Conservation (phyloP, 1,284 basidiomycete genomes). For the Cryptococcus floricola region DNA sequence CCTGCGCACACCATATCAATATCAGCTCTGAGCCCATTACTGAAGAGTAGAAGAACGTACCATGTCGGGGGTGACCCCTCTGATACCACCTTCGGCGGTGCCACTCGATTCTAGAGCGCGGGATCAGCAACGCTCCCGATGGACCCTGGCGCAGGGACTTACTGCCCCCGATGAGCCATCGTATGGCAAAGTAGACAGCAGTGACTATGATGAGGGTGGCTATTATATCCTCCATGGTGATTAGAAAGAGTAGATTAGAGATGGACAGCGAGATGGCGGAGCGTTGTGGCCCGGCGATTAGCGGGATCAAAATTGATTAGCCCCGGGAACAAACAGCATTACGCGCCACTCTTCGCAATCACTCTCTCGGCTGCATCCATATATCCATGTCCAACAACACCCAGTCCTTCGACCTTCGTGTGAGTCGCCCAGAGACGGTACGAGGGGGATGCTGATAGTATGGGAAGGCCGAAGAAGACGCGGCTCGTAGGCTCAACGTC, state of each 20-base stretch:
- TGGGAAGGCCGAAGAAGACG: conserved; percentile 42
- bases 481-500: conserved; percentile 30
- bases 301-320: not conserved
- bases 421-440: not conserved
- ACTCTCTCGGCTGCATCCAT: not conserved
- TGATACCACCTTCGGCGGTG: conserved; percentile 23
- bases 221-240: conserved; percentile 36
- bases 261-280: too few species aligned
- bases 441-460: too few species aligned
- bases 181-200: conserved; percentile 34
- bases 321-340: not conserved
- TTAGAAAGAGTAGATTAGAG: too few species aligned
- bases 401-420: conserved; percentile 25
- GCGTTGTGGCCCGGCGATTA: not conserved
- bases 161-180: conserved; percentile 35
- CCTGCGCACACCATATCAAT: conserved; percentile 16
- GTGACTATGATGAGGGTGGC: conserved; percentile 39
- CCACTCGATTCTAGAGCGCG: conserved; percentile 11
- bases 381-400: not conserved
- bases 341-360: too few species aligned
- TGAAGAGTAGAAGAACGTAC: conserved; percentile 16
- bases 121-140: not conserved
- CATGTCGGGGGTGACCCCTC: conserved; percentile 39
- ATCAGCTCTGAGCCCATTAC: too few species aligned
- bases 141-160: conserved; percentile 8